Conservation (phyloP, 164 flowering plant species). For the Nelumbo lutea region DNA sequence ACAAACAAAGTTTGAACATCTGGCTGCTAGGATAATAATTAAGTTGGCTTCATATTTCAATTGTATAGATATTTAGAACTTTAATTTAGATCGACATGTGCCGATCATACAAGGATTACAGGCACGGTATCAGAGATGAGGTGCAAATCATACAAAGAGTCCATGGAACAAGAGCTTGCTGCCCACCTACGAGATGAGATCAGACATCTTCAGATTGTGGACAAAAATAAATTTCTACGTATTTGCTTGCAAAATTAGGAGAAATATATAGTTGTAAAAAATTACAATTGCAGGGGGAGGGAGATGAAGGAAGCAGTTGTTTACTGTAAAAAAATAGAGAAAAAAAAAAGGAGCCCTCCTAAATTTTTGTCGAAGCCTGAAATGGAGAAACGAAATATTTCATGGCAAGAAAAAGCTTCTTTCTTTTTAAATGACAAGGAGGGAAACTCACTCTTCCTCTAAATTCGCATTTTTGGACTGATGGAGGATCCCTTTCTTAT, state of each 20-base stretch:
- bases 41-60: too few relatives aligned
- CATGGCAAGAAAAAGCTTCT: too few relatives aligned
- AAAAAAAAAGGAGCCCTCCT: background rate
- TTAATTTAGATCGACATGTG: slow-evolving; percentile 58
- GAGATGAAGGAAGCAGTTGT: too few relatives aligned
- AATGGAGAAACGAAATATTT: background rate
- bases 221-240: background rate
- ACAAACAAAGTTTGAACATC: too few relatives aligned
- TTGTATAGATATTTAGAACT: too few relatives aligned
- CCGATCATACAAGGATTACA: slow-evolving; percentile 63
- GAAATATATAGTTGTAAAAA: background rate
- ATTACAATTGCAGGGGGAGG: too few relatives aligned
- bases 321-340: too few relatives aligned
- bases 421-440: background rate
- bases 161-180: slow-evolving; percentile 75
- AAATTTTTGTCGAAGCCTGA: background rate
- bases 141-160: slow-evolving; percentile 81
- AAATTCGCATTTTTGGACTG: slow-evolving; percentile 28
- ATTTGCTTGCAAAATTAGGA: background rate
- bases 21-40: too few relatives aligned
- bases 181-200: slow-evolving; percentile 62
- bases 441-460: slow-evolving; percentile 46
- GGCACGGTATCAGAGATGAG: slow-evolving; percentile 80
- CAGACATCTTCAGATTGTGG: slow-evolving; percentile 12
- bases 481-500: slow-evolving; percentile 61